Evolutionary conservation across 2,329 filamentous ascomycete species (phyloP), one percentile per base, ranked within the genome.

Genomic region (Pyricularia pennisetigena): DNA sequence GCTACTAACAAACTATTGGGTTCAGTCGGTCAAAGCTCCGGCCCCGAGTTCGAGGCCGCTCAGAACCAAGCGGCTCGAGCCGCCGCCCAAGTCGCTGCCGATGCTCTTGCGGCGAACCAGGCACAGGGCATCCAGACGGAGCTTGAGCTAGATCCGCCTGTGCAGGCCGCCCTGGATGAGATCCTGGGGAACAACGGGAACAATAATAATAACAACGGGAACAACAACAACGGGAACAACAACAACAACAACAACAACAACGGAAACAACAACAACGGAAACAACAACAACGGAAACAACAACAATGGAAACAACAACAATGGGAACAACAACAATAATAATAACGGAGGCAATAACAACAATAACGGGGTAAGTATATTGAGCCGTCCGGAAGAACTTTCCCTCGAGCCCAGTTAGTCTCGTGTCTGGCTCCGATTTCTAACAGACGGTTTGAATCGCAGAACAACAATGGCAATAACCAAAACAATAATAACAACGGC

Each of bases 31-130:
- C 29, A 62, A 30, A 63, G 54, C 66, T 35, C 54, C 20, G 66
- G 66, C 24, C 26, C 57, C 7, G 57, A 59, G 4, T 67, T 67
- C 28, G 66, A 67, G 57, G 29, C 66, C 10, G 66, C 66, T 12
- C 59, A 59, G 12, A 26, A 29, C 57, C 28, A 35, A 30, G 66
- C 66, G 29, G 66, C 66, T n/a, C 24, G 32, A 59, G 66, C 66
- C n/a, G 61, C 54, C 12, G 66, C 66, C 9, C 29, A 62, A 28
- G 66, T 67, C 2, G 66, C 61, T n/a, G 66, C 66, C 12, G n/a
- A 62, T 8, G 66, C 66, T 10, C 16, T 67, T 7, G 66, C 66
- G 20, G 66, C 20, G n/a, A 67, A 67, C 57, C 29, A 67, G 57
- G 66, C 66, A 9, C 54, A 59, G 10, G 66, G 66, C 8, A 67